phyloP scores from a whole-genome alignment of 169 alveolate species.

The Blepharisma undulans region DNA sequence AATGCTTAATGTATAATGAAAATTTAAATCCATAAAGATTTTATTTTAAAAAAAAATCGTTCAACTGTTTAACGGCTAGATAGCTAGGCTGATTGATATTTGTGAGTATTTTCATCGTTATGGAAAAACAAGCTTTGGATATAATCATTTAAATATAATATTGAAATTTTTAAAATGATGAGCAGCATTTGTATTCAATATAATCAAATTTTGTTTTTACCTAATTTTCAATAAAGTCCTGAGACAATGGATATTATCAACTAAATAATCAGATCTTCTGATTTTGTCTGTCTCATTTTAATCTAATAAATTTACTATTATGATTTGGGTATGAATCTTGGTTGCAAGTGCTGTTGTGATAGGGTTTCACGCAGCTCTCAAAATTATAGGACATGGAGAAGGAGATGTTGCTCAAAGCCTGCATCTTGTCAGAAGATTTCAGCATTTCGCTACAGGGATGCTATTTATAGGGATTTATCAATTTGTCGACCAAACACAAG shows the following conservation, averaged over 20 bases:
- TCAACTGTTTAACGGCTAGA: not conserved
- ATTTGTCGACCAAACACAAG: not conserved
- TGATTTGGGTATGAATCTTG: not conserved
- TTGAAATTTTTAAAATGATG: not conserved
- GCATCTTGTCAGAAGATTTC: constrained; percentile 15
- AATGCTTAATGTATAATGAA: not conserved
- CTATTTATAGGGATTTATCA: not conserved
- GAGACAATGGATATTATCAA: not conserved
- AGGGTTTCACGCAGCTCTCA: not conserved
- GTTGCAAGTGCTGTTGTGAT: not conserved
- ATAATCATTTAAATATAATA: too few species aligned
- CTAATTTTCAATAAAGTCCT: too few species aligned
- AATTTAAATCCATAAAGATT: not conserved
- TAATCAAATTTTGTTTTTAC: too few species aligned
- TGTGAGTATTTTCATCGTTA: not conserved
- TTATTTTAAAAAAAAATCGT: too few species aligned
- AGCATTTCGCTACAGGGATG: not conserved
- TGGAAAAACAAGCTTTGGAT: not conserved
- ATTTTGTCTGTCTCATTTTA: not conserved
- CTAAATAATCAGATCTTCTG: not conserved
- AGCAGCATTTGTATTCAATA: not conserved
- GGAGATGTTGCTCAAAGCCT: not conserved
- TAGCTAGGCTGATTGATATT: not conserved
- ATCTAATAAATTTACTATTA: not conserved
- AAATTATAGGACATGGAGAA: not conserved